Conservation (phyloP, 495 filamentous ascomycete genomes). For the Daldinia loculata region DNA sequence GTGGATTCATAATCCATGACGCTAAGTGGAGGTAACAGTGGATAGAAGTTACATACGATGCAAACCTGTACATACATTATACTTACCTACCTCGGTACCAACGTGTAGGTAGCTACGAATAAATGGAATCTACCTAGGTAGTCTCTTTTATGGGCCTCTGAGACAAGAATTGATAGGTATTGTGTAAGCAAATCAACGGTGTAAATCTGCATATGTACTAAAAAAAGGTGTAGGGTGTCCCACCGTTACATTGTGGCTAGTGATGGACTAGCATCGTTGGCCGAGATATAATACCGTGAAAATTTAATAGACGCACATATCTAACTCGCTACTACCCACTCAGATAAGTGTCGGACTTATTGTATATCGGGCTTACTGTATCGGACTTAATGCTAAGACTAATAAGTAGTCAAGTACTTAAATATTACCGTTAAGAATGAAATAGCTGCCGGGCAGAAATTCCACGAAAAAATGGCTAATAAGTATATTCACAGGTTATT, state of each 20-base stretch:
- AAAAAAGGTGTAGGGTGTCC: background rate
- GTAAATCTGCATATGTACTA: background rate
- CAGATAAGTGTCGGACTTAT: background rate
- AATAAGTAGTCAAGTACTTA: background rate
- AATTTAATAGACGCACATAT: background rate
- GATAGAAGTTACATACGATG: background rate
- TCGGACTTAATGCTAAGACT: background rate
- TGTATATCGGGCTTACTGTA: background rate
- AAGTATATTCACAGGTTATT: background rate
- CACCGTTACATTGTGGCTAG: background rate
- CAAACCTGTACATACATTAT: background rate
- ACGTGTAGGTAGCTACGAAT: background rate
- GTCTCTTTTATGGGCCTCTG: background rate
- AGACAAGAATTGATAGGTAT: background rate
- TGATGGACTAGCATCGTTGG: background rate
- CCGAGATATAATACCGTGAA: background rate
- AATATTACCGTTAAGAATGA: background rate
- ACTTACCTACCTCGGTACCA: background rate
- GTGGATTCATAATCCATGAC: background rate
- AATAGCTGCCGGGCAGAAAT: background rate
- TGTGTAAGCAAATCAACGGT: background rate
- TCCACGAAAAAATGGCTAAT: background rate
- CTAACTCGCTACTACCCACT: background rate
- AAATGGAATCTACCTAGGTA: background rate
- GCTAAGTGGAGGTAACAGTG: background rate